Percentiles rank a stretch among this genome's conserved stretches.
Conservation (phyloP, 1,139 yeast genomes). For the Nakaseomyces nivariensis region DNA sequence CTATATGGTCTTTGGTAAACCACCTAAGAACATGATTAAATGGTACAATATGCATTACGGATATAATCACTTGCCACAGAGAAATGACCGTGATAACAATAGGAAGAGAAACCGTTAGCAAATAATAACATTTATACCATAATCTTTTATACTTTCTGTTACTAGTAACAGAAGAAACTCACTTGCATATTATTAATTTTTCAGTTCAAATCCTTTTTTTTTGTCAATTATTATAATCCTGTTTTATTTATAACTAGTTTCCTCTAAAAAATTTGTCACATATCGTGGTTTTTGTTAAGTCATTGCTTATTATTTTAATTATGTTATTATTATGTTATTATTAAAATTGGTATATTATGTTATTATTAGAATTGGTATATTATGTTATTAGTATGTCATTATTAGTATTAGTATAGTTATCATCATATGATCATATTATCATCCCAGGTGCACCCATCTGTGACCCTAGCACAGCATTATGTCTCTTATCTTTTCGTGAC, state of each 20-base stretch:
- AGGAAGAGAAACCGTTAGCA: constrained; percentile 16
- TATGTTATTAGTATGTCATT: too few relatives aligned
- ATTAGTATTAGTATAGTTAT: too few relatives aligned
- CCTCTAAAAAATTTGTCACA: neutral
- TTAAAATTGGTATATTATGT: too few relatives aligned
- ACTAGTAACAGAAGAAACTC: neutral
- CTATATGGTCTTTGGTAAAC: constrained; percentile 45
- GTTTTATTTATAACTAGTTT: neutral
- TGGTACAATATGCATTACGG: constrained; percentile 36
- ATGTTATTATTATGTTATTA: too few relatives aligned
- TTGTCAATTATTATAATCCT: neutral
- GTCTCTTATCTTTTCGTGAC: constrained; percentile 25
- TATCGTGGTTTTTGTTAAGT: neutral
- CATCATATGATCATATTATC: neutral
- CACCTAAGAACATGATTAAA: constrained; percentile 40
- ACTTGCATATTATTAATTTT: neutral
- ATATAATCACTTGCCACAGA: constrained; percentile 17
- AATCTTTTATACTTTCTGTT: neutral
- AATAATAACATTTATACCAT: neutral
- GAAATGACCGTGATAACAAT: constrained; percentile 5
- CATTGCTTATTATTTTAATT: too few relatives aligned
- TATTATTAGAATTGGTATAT: too few relatives aligned
- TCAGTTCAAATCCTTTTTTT: neutral
- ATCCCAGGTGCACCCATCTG: neutral
- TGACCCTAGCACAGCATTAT: constrained; percentile 4